Conservation (phyloP, 163 green algal genomes). For the Smithsoniella earleae region DNA sequence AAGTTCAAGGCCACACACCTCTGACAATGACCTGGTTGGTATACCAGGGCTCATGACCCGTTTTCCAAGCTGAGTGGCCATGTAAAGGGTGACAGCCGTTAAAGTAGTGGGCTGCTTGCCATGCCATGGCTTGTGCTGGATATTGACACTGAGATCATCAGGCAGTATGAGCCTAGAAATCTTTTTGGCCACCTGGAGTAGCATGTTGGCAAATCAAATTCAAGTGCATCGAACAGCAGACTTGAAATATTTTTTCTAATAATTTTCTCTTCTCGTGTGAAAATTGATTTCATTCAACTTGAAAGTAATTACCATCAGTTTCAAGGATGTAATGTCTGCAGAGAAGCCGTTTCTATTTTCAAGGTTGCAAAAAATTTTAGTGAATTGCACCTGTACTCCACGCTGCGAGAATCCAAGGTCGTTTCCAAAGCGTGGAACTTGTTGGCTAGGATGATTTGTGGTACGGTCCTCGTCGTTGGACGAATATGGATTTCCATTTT, state of each 20-base stretch:
- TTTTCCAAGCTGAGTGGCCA: background rate
- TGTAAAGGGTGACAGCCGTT: conserved; percentile 22
- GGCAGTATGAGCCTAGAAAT: conserved; percentile 20
- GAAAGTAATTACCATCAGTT: background rate
- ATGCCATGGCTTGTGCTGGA: conserved; percentile 23
- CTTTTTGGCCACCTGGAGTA: conserved; percentile 16
- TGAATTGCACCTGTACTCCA: conserved; percentile 4
- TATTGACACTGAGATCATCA: conserved; percentile 9
- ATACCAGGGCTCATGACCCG: conserved; percentile 8
- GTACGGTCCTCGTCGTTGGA: background rate
- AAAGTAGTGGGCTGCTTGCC: conserved; percentile 28
- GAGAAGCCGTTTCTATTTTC: too few species aligned
- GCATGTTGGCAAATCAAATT: background rate
- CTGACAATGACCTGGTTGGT: background rate
- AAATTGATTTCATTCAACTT: background rate
- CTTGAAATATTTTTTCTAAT: too few species aligned
- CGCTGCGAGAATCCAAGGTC: conserved; percentile 25
- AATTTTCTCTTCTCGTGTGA: too few species aligned
- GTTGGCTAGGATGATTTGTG: conserved; percentile 5
- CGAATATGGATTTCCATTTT: background rate
- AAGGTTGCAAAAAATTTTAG: background rate
- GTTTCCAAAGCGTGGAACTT: conserved; percentile 24
- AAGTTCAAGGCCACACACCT: background rate
- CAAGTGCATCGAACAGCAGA: too few species aligned
- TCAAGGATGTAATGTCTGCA: too few species aligned